Evolutionary conservation across 2,329 filamentous ascomycete genomes (phyloP).

Genomic region (Monosporascus sp.): DNA sequence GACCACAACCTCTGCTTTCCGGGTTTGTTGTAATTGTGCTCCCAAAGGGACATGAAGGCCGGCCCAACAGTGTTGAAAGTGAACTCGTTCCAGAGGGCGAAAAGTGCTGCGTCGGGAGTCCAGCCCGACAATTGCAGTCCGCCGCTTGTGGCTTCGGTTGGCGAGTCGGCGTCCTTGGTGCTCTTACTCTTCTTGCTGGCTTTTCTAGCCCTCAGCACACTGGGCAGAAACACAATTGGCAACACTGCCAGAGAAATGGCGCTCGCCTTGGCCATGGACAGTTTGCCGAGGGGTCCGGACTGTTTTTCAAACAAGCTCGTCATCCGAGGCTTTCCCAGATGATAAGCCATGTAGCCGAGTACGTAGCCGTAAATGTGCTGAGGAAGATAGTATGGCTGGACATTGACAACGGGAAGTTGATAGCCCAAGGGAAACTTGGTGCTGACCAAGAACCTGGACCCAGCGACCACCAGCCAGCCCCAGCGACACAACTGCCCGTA

Average conservation of each 20-base stretch:
- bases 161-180: no score
- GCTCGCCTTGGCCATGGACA: no score
- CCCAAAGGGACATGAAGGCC: background rate
- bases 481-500: constrained; percentile 3
- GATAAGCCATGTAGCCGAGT: constrained; percentile 2
- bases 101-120: constrained; percentile 1
- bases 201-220: no score
- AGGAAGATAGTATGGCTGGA: no score
- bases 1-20: constrained; percentile 1
- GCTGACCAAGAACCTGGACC: constrained; percentile 1
- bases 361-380: constrained; percentile 1
- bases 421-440: background rate
- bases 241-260: no score
- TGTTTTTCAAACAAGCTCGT: background rate
- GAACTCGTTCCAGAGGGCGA: constrained; percentile 1
- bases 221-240: no score
- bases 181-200: no score
- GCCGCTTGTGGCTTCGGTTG: background rate
- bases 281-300: background rate
- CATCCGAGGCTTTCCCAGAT: constrained; percentile 1
- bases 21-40: constrained; percentile 1
- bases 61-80: constrained; percentile 2
- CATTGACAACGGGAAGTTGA: no score
- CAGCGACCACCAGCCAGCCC: constrained; percentile 3
- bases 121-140: background rate